These are phyloP conservation scores for Xylariales sp. DNA, from an alignment of 2,329 filamentous ascomycete genomes.

Conservation along the genomic window DNA sequence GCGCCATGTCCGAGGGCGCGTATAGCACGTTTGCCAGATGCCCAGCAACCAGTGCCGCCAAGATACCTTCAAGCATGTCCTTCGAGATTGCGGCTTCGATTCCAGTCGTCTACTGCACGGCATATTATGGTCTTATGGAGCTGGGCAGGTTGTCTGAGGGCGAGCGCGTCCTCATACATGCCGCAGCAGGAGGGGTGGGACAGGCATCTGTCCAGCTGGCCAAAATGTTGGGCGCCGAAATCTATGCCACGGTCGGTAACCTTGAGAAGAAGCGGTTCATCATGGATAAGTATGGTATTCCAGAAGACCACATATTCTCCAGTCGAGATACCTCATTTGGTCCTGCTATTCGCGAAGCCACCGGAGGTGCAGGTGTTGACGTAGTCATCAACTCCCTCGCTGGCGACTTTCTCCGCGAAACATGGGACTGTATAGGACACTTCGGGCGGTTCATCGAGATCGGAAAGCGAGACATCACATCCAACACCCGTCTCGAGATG, in stretches of 20 bases:
- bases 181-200: slow-evolving; percentile 7
- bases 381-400: slow-evolving; percentile 19
- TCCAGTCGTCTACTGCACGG: slow-evolving; percentile 9
- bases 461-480: slow-evolving; percentile 18
- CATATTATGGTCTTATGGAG: slow-evolving; percentile 9
- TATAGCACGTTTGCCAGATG: slow-evolving; percentile 23
- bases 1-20: slow-evolving; percentile 34
- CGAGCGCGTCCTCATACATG: slow-evolving; percentile 10
- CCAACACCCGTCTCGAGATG: slow-evolving; percentile 39
- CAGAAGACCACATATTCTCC: slow-evolving; percentile 6
- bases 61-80: slow-evolving; percentile 21
- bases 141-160: slow-evolving; percentile 3
- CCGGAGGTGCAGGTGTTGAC: slow-evolving; percentile 6
- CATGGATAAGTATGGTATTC: slow-evolving; percentile 4
- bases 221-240: slow-evolving; percentile 8
- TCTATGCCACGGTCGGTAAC: slow-evolving; percentile 8
- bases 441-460: slow-evolving; percentile 27
- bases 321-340: slow-evolving; percentile 7
- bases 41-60: slow-evolving; percentile 22
- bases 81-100: slow-evolving; percentile 12
- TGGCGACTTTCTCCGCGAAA: slow-evolving; percentile 24
- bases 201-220: slow-evolving; percentile 10
- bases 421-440: slow-evolving; percentile 25
- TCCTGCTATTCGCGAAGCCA: slow-evolving; percentile 1
- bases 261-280: slow-evolving; percentile 5